Base-by-base conservation (phyloP, 2,329 filamentous ascomycete genomes). In the Trichocomaceae sp. region DNA sequence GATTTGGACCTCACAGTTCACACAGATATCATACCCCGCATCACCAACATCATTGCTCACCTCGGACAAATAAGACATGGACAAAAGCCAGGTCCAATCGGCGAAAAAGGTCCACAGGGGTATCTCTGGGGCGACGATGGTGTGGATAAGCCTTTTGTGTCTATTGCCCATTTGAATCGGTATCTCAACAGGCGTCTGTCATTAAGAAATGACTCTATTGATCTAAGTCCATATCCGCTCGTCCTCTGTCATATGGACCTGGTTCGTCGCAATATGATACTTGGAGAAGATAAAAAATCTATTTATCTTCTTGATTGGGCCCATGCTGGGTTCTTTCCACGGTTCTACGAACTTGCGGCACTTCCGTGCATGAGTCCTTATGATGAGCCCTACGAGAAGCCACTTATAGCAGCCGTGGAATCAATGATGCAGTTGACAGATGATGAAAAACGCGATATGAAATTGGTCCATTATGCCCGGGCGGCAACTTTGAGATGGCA, bases 221-320 rank as follows among this genome's bases (percentile, higher is more conserved):
- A 65, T 51, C 45, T 64, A 23, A 51, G 35, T 42, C 58, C 55
- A 9, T 60, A 60, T 54, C 60, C 62, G 20, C 63, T 67, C 46
- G 60, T 64, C 41, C 55, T 65, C 19, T 64, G 61, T 47, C 62
- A 67, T 51, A 55, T 63, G 48, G 64, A 67, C 50, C 52, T 66
- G 7, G 58, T 57, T 52, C 62, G 59, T 29, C 58, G 61, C 19
- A 66, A 65, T 42, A 63, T 65, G 29, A 63, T 65, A n/a, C 54
- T 65, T n/a, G 56, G 54, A 45, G 58, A 62, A 37, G 61, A 65
- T 23, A 47, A 45, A 26, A 26, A 26, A 26, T 26, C 23, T 35
- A 58, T 65, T 9, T 63, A 57, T 58, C 59, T 66, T 23, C 46
- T 65, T 29, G 62, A 66, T 41, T 66, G 63, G 63, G 62, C 49